Base-by-base conservation (phyloP, 1,284 basidiomycete species). In the Cryptococcus sp. region DNA sequence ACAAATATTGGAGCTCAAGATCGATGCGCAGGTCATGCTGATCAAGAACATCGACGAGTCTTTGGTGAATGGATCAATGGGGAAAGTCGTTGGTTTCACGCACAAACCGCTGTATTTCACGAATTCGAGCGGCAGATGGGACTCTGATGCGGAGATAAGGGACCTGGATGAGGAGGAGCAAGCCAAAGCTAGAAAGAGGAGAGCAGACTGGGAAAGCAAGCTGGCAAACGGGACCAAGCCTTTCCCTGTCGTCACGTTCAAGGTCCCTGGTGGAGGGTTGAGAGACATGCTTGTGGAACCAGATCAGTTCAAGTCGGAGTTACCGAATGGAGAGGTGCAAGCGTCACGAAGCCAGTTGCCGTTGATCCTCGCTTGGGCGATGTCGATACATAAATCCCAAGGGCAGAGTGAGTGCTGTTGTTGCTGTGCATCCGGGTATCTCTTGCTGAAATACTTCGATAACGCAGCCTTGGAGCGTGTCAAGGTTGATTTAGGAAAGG, bases 361-460 rank as follows among this genome's bases (percentile, higher is more conserved):
- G 0, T 79, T 94, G 38, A 91, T 93, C 58, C 83, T 93, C n/a
- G 85, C 90, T 0, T 93, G 90, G 91, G 91, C 91, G 0, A 90
- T 92, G 87, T 92, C 90, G 53, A 96, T 96, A 54, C 93, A 97
- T 77, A 96, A 97, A 78, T 89, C 89, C 38, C 93, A 94, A 75
- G 91, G 91, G 2, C 91, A 93, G 78, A 94, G 76, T 78, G 50
- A 69, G 77, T 66, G 5, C 5, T 23, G 17, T 43, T 3, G 6
- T 42, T 11, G 13, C 11, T 35, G 4, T 42, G 11, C 13, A 16
- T 35, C 22, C 15, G 49, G 11, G 22, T 0, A 16, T 15, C 30
- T 22, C 5, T 30, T 39, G 50, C 5, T 19, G 30, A 38, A 10
- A 20, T 30, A 52, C 51, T 66, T 61, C 54, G 8, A 17, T 23